phyloP scores from a whole-genome alignment of 2,329 filamentous ascomycete species.

The Neonectria punicea region DNA sequence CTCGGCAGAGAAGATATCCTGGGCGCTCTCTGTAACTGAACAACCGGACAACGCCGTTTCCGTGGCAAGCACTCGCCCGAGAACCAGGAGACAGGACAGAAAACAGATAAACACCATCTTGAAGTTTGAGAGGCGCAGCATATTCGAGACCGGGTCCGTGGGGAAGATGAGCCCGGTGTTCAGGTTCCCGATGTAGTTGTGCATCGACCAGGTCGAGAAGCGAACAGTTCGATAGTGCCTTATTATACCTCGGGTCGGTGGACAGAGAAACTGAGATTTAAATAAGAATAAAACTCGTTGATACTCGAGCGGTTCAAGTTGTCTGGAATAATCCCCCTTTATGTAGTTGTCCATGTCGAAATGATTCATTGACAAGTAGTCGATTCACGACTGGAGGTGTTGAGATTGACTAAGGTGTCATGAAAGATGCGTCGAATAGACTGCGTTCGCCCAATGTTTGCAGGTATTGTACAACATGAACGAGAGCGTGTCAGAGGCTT shows the following conservation, averaged over 20 bases:
- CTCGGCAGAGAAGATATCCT: too few species aligned
- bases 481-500: not conserved
- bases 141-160: not conserved
- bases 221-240: not conserved
- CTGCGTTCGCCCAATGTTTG: not conserved
- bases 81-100: not conserved
- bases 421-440: not conserved
- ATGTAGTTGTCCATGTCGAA: not conserved
- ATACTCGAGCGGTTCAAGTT: not conserved
- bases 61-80: not conserved
- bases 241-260: not conserved
- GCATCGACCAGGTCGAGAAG: not conserved
- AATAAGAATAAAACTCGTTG: not conserved
- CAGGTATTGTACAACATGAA: not conserved
- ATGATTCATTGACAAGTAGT: not conserved
- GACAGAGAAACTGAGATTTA: not conserved
- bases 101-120: not conserved
- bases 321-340: not conserved
- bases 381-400: not conserved
- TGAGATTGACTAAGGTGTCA: too few species aligned
- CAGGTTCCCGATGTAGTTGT: not conserved
- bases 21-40: not conserved
- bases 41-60: not conserved
- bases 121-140: too few species aligned
- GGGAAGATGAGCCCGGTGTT: not conserved